phyloP scores from a whole-genome alignment of 306 rosid genomes.

The Lithocarpus polystachyus region DNA sequence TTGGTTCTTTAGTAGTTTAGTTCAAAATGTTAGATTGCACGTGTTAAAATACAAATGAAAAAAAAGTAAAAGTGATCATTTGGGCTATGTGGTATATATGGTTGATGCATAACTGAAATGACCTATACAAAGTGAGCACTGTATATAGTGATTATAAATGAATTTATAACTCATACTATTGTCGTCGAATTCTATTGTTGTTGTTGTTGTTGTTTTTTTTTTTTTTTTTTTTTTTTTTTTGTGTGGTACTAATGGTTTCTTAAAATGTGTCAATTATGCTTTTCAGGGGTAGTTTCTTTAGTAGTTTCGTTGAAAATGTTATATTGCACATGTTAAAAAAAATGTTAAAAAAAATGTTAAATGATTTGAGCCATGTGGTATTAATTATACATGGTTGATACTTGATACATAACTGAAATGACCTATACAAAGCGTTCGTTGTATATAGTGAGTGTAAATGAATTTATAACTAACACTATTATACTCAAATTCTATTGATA shows the following conservation, averaged over 20 bases:
- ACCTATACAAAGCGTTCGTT: too few species aligned
- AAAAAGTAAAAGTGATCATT: not conserved
- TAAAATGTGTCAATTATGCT: too few species aligned
- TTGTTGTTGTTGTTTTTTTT: too few species aligned
- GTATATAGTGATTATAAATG: too few species aligned
- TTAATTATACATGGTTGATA: not conserved
- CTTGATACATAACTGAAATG: not conserved
- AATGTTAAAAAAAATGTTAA: too few species aligned
- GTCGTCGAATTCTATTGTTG: not conserved
- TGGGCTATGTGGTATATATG: not conserved
- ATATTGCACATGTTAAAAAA: not conserved
- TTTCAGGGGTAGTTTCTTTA: not conserved
- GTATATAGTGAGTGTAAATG: too few species aligned
- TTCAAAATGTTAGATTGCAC: not conserved
- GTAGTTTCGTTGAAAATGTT: not conserved
- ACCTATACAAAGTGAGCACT: too few species aligned
- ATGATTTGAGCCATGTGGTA: not conserved
- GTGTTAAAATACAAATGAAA: too few species aligned
- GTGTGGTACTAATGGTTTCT: too few species aligned
- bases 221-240: not conserved
- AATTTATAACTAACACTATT: too few species aligned
- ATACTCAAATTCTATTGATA: not conserved
- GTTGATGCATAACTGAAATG: not conserved
- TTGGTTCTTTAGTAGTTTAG: not conserved
- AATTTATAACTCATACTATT: too few species aligned